phyloP scores from a whole-genome alignment of 768 basidiomycete genomes.

The Termitomyces sp. region DNA sequence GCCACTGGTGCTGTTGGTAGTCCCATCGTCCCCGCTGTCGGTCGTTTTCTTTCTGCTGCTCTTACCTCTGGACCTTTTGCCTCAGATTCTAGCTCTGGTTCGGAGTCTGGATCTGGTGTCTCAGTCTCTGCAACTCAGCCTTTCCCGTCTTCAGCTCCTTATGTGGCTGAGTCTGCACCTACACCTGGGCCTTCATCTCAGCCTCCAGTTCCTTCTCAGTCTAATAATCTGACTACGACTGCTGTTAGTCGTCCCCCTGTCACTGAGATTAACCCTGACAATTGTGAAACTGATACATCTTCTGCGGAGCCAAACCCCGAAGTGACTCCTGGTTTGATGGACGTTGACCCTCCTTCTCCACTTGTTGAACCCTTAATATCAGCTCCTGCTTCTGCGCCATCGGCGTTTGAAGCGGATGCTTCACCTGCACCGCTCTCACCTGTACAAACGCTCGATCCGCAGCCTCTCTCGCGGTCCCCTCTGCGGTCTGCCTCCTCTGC shows the following conservation, averaged over 20 bases:
- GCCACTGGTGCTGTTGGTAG: neutral
- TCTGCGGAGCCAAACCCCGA: neutral
- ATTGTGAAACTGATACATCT: neutral
- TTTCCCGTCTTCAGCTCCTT: neutral
- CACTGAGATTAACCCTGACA: neutral
- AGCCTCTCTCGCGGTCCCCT: neutral
- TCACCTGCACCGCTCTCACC: neutral
- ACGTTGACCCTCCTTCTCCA: neutral
- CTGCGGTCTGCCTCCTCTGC: neutral
- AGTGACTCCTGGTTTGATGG: neutral
- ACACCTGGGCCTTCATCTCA: neutral
- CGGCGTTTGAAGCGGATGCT: neutral
- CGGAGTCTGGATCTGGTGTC: neutral
- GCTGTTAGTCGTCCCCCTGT: neutral
- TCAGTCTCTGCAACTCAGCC: neutral
- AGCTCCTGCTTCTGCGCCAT: neutral
- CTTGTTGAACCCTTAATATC: neutral
- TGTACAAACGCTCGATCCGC: neutral
- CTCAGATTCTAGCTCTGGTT: neutral
- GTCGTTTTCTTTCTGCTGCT: neutral
- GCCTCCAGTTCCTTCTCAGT: neutral
- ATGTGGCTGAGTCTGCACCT: neutral
- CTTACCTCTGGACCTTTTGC: neutral
- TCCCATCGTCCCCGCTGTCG: neutral
- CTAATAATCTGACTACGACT: neutral